Evolutionary conservation across 2,329 filamentous ascomycete species (phyloP).

Genomic region (Monosporascus cannonballus): DNA sequence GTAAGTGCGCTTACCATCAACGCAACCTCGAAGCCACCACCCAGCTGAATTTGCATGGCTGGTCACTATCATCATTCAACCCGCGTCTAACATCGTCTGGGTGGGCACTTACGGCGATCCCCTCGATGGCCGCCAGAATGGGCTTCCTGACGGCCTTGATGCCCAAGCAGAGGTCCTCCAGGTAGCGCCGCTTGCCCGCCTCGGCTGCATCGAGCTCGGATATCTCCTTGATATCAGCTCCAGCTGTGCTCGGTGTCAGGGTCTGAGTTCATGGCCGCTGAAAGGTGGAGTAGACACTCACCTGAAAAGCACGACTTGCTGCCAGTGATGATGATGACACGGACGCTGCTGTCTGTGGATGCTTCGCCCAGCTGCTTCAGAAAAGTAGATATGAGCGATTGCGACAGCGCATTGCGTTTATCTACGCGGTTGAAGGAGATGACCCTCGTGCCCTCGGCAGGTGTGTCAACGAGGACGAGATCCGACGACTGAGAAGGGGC

Average conservation of each 20-base stretch:
- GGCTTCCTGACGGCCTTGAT: slow-evolving; percentile 37
- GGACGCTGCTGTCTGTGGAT: neutral
- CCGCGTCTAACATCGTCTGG: neutral
- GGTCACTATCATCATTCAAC: neutral
- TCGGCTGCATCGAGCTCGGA: slow-evolving; percentile 19
- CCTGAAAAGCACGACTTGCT: neutral
- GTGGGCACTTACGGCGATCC: slow-evolving; percentile 37
- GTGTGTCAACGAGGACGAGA: slow-evolving; percentile 2
- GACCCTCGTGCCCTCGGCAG: neutral
- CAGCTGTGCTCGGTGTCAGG: slow-evolving; percentile 15
- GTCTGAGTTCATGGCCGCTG: slow-evolving; percentile 13
- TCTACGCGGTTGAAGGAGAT: slow-evolving; percentile 1
- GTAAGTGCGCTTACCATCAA: slow-evolving; percentile 31
- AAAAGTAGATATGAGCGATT: neutral
- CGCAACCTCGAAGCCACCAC: slow-evolving; percentile 45
- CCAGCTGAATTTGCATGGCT: slow-evolving; percentile 29
- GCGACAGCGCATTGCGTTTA: neutral
- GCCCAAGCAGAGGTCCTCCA: slow-evolving; percentile 34
- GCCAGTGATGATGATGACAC: neutral
- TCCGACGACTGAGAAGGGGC: neutral
- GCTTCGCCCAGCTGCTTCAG: neutral
- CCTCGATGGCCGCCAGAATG: slow-evolving; percentile 42
- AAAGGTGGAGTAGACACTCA: neutral
- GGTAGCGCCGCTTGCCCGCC: slow-evolving; percentile 22
- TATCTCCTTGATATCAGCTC: slow-evolving; percentile 31